Percentiles rank a stretch among this genome's conserved stretches.
Conservation (phyloP, 2,329 filamentous ascomycete species). For the Cladosporium sphaerospermum region DNA sequence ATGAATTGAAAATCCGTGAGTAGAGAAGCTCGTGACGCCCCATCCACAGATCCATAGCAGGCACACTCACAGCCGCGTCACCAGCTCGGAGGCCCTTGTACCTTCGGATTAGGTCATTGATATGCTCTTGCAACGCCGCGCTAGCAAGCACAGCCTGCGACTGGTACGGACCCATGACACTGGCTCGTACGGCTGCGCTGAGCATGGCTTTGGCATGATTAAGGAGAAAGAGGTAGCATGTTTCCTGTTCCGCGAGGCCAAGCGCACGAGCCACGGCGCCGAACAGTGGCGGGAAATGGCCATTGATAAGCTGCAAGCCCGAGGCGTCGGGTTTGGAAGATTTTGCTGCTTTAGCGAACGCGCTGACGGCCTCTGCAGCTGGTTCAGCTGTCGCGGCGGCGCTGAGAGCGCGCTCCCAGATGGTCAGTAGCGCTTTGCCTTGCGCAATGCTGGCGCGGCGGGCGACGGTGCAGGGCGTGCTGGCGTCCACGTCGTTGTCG, state of each 20-base stretch:
- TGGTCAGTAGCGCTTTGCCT: constrained; percentile 64
- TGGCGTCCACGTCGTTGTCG: constrained; percentile 72
- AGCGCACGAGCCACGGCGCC: constrained; percentile 61
- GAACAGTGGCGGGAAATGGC: constrained; percentile 65
- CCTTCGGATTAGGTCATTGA: constrained; percentile 52
- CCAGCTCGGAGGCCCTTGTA: constrained; percentile 39
- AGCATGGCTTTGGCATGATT: constrained; percentile 70
- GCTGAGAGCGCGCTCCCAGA: constrained; percentile 56
- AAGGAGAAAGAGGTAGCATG: constrained; percentile 69
- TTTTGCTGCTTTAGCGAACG: constrained; percentile 21
- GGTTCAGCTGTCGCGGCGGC: constrained; percentile 6
- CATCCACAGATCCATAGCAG: constrained; percentile 75
- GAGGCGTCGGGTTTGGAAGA: constrained; percentile 11
- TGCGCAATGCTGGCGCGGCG: constrained; percentile 69
- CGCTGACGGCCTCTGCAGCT: constrained; percentile 13
- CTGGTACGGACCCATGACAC: constrained; percentile 74
- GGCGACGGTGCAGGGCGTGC: constrained; percentile 71
- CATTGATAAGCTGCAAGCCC: constrained; percentile 30
- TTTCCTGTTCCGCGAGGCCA: constrained; percentile 54
- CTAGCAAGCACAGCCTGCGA: constrained; percentile 67
- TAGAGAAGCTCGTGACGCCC: constrained; percentile 78
- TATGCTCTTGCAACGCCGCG: constrained; percentile 49
- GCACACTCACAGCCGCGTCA: constrained; percentile 67
- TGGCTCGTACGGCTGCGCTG: constrained; percentile 69
- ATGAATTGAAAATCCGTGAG: constrained; percentile 82